Evolutionary conservation across 1,284 basidiomycete genomes (phyloP).

Genomic region (Trametes pubescens): DNA sequence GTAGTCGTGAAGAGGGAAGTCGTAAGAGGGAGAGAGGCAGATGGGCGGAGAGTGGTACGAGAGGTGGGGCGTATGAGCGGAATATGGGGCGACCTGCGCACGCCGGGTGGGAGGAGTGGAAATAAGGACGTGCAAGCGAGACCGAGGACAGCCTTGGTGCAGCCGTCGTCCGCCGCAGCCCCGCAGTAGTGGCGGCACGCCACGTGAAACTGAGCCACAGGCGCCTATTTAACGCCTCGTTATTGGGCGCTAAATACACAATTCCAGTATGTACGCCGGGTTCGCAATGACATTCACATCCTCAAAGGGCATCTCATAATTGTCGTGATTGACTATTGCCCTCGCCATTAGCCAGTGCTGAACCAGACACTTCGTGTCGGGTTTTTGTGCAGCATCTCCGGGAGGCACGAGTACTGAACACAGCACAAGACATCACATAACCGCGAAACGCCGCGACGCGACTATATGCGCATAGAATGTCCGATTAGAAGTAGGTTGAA

Average conservation of each 20-base stretch:
- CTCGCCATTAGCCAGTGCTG: background rate
- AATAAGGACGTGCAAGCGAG: slow-evolving; percentile 16
- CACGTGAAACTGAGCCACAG: slow-evolving; percentile 8
- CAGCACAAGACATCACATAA: background rate
- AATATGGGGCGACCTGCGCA: slow-evolving; percentile 28
- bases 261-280: no score
- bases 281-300: no score
- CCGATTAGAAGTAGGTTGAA: background rate
- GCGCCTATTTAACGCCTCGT: background rate
- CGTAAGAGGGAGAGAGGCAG: slow-evolving; percentile 3
- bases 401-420: no score
- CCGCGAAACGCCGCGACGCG: background rate
- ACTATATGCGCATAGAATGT: slow-evolving; percentile 12
- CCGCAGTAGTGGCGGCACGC: slow-evolving; percentile 5
- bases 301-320: no score
- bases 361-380: background rate
- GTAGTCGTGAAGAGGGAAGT: slow-evolving; percentile 14
- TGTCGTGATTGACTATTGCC: no score
- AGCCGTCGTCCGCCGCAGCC: slow-evolving; percentile 26
- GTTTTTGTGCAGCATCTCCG: no score
- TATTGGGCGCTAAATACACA: no score
- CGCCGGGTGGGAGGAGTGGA: slow-evolving; percentile 16
- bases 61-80: slow-evolving; percentile 2
- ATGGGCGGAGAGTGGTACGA: background rate
- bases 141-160: slow-evolving; percentile 25